Evolutionary conservation across 1,284 basidiomycete species (phyloP).

Genomic region (Wallemia mellicola): DNA sequence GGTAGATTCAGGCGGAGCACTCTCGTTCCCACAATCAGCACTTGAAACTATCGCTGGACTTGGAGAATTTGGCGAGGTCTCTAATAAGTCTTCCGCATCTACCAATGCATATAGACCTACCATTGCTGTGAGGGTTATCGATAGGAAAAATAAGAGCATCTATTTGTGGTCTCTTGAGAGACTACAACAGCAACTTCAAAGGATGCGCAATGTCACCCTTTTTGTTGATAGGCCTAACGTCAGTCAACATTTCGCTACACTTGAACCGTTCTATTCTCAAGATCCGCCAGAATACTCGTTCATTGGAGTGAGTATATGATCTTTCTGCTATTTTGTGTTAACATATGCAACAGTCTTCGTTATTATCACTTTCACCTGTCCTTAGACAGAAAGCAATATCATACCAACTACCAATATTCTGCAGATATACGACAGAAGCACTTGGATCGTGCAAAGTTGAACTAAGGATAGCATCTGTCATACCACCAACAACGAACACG

Average conservation of each 20-base stretch:
- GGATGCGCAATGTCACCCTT: conserved; percentile 79
- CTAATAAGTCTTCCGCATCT: conserved; percentile 32
- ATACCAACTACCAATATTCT: conserved; percentile 54
- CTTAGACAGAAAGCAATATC: conserved; percentile 43
- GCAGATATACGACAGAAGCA: conserved; percentile 67
- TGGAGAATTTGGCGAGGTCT: conserved; percentile 75
- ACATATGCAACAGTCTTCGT: conserved; percentile 19
- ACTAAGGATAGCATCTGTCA: conserved; percentile 41
- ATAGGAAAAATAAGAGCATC: conserved; percentile 42
- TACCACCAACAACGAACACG: conserved; percentile 20
- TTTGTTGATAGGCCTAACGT: conserved; percentile 77
- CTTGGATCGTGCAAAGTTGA: conserved; percentile 69
- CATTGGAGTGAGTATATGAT: conserved; percentile 29
- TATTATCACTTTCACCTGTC: conserved; percentile 53
- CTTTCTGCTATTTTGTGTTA: background rate
- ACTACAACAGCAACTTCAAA: conserved; percentile 56
- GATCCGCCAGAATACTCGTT: conserved; percentile 64
- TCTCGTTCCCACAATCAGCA: conserved; percentile 49
- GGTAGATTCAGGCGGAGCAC: conserved; percentile 47
- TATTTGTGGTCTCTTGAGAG: conserved; percentile 74
- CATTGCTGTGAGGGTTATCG: conserved; percentile 67
- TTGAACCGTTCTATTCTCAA: conserved; percentile 70
- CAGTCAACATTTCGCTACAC: conserved; percentile 68
- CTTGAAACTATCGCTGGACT: conserved; percentile 62
- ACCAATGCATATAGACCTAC: conserved; percentile 41